Evolutionary conservation across 306 rosid species (phyloP).

Genomic region (Vicia sativa): DNA sequence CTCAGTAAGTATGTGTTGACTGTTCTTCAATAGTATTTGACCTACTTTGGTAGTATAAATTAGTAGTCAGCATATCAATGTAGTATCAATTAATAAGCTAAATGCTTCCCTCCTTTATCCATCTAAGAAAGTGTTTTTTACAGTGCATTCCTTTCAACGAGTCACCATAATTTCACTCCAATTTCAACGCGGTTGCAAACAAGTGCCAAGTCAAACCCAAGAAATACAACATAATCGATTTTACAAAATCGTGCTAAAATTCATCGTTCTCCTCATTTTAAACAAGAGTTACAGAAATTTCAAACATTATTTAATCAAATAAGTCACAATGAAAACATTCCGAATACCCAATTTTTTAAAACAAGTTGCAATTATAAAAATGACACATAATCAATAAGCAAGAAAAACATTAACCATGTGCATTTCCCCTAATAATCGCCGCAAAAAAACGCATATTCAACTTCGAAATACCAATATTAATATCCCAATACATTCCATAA

Average conservation of each 20-base stretch:
- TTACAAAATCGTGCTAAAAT: too few relatives aligned
- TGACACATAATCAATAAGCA: constrained; percentile 15
- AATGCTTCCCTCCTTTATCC: not conserved
- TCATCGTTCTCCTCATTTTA: too few relatives aligned
- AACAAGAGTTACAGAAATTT: not conserved
- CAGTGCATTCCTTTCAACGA: not conserved
- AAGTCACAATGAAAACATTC: not conserved
- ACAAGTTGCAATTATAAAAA: not conserved
- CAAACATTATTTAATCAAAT: not conserved
- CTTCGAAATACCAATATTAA: not conserved
- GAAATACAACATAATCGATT: not conserved
- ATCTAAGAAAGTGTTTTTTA: not conserved
- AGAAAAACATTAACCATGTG: constrained; percentile 49
- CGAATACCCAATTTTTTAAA: not conserved
- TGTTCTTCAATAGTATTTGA: not conserved
- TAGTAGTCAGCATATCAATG: not conserved
- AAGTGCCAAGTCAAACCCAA: not conserved
- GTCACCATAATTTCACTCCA: not conserved
- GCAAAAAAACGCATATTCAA: constrained; percentile 31
- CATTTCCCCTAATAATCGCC: constrained; percentile 43
- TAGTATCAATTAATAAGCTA: too few relatives aligned
- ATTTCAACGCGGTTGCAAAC: not conserved
- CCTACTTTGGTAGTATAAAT: not conserved
- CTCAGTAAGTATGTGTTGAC: not conserved
- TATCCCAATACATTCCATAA: constrained; percentile 15